These are phyloP conservation scores for Hymenoscyphus albidus DNA, from an alignment of 2,329 filamentous ascomycete genomes.

Conservation along the genomic window DNA sequence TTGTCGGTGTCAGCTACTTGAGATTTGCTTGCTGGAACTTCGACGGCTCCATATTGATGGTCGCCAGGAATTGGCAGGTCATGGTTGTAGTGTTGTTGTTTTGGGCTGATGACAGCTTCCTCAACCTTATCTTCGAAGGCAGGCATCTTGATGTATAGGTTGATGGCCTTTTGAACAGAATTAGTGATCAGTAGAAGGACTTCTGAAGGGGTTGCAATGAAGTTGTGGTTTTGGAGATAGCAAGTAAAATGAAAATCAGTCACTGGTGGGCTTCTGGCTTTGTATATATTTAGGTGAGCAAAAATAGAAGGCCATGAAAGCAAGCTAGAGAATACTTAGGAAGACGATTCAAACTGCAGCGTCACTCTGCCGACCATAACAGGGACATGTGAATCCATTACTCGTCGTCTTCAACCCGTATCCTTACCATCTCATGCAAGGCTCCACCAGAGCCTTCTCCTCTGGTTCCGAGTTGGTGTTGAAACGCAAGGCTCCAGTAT, in stretches of 20 bases:
- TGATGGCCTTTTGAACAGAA: neutral
- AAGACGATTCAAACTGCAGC: slow-evolving; percentile 12
- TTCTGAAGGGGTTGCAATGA: slow-evolving; percentile 8
- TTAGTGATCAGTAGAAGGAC: neutral
- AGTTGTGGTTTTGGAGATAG: slow-evolving; percentile 1
- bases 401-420: slow-evolving; percentile 12
- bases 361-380: slow-evolving; percentile 15
- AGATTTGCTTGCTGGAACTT: slow-evolving; percentile 65
- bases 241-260: slow-evolving; percentile 1
- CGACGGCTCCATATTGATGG: slow-evolving; percentile 48
- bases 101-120: slow-evolving; percentile 25
- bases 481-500: slow-evolving; percentile 26
- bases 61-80: slow-evolving; percentile 43
- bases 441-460: slow-evolving; percentile 16
- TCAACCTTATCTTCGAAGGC: slow-evolving; percentile 55
- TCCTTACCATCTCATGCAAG: slow-evolving; percentile 14
- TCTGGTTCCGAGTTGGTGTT: slow-evolving; percentile 10
- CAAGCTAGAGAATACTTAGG: slow-evolving; percentile 28
- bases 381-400: slow-evolving; percentile 25
- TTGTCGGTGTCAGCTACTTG: slow-evolving; percentile 63
- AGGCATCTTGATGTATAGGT: slow-evolving; percentile 48
- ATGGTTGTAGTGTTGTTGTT: slow-evolving; percentile 12
- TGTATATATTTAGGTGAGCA: slow-evolving; percentile 30
- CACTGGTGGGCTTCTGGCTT: neutral
- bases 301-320: slow-evolving; percentile 19